Evolutionary conservation across 139 green algal species (phyloP).

Genomic region (Yamagishiella unicocca): DNA sequence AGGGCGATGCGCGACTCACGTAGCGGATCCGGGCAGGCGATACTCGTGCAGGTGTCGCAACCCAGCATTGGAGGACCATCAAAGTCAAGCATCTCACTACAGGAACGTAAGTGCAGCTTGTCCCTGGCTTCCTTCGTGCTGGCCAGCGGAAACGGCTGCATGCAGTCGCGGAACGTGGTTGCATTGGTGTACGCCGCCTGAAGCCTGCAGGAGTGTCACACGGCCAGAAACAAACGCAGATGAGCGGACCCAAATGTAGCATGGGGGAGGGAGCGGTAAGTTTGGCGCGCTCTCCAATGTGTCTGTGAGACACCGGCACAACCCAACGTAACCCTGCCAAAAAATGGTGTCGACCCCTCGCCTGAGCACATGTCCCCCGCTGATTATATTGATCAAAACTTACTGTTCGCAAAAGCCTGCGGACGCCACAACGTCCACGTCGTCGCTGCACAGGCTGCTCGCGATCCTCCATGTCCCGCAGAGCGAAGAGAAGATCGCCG

Average conservation of each 20-base stretch:
- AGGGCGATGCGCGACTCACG: background rate
- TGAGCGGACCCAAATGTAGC: no score
- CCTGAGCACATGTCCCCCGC: no score
- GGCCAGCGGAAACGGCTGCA: background rate
- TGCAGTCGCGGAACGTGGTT: background rate
- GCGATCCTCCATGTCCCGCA: conserved; percentile 9
- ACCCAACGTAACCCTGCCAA: no score
- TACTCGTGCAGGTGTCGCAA: background rate
- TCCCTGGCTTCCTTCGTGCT: background rate
- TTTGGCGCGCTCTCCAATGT: no score
- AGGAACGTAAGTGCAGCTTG: background rate
- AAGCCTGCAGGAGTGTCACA: background rate
- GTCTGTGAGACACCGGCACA: no score
- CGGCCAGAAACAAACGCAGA: no score
- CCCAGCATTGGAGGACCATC: background rate
- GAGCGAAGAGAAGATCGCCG: conserved; percentile 13
- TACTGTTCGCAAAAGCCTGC: background rate
- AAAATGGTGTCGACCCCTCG: no score
- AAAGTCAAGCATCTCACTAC: background rate
- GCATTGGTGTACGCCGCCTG: background rate
- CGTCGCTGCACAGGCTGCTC: conserved; percentile 42
- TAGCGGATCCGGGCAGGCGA: background rate
- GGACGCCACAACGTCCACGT: background rate
- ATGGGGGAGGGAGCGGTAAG: no score
- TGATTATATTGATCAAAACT: no score